phyloP scores from a whole-genome alignment of 1,139 yeast species.

The Ogataea hybrid region DNA sequence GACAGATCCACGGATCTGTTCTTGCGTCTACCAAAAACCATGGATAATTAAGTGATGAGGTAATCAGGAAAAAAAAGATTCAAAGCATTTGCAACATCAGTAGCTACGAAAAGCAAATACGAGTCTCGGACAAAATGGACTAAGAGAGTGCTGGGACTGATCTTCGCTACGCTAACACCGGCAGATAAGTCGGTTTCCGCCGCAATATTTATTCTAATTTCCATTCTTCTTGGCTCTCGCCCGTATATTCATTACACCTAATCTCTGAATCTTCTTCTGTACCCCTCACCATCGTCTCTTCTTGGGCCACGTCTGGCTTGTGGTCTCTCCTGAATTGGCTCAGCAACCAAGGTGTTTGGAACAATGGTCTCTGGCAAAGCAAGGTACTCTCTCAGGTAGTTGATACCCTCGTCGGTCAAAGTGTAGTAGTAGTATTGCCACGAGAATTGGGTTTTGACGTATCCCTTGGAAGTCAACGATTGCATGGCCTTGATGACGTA shows the following conservation, averaged over 20 bases:
- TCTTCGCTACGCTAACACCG: too few species aligned
- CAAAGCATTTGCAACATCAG: too few species aligned
- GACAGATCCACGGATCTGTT: slow-evolving; percentile 25
- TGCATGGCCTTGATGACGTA: slow-evolving; percentile 99
- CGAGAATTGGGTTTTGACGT: slow-evolving; percentile 99
- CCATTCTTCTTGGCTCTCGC: slow-evolving; percentile 8
- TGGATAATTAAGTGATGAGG: slow-evolving; percentile 7
- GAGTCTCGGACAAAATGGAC: too few species aligned
- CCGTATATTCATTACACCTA: slow-evolving; percentile 18
- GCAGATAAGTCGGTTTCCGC: too few species aligned
- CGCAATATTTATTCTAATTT: slow-evolving; percentile 1
- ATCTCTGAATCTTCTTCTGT: slow-evolving; percentile 43
- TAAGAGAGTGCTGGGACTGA: too few species aligned
- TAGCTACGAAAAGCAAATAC: too few species aligned
- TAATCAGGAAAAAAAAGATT: slow-evolving; percentile 1
- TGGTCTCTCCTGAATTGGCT: slow-evolving; percentile 83
- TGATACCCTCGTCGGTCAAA: slow-evolving; percentile 99
- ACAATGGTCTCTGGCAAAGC: slow-evolving; percentile 98
- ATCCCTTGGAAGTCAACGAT: slow-evolving; percentile 98
- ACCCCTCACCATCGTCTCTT: slow-evolving; percentile 36
- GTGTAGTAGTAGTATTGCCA: slow-evolving; percentile 99
- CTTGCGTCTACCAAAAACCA: slow-evolving; percentile 26
- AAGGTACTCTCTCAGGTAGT: slow-evolving; percentile 96
- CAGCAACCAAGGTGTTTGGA: slow-evolving; percentile 98
- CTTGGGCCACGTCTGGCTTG: slow-evolving; percentile 47